phyloP scores from a whole-genome alignment of 2,329 filamentous ascomycete genomes.

The Hypoxylon sp. region DNA sequence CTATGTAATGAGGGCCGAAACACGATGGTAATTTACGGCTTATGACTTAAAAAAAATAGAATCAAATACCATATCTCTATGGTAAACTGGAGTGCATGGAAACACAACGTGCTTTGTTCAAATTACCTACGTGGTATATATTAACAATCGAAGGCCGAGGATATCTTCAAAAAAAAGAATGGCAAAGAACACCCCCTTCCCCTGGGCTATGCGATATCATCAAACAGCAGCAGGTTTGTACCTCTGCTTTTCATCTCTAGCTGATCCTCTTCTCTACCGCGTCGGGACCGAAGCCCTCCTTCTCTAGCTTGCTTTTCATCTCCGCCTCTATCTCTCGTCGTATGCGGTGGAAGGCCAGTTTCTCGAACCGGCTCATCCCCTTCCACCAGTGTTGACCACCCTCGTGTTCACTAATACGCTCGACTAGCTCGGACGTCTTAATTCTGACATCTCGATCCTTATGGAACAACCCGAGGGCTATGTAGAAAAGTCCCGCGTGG shows the following conservation, averaged over 20 bases:
- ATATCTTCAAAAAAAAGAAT: conserved; percentile 34
- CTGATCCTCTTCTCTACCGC: conserved; percentile 60
- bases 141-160: conserved; percentile 27
- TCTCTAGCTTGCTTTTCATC: conserved; percentile 56
- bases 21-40: not conserved
- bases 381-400: conserved; percentile 95
- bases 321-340: conserved; percentile 71
- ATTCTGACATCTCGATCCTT: conserved; percentile 81
- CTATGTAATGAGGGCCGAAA: not conserved
- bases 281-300: conserved; percentile 52
- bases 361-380: conserved; percentile 85
- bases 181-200: conserved; percentile 2
- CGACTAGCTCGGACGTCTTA: conserved; percentile 80
- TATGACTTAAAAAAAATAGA: too few species aligned
- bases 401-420: conserved; percentile 84
- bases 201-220: not conserved
- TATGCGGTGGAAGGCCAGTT: conserved; percentile 83
- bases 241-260: conserved; percentile 44
- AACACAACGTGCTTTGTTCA: conserved; percentile 32
- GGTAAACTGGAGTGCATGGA: too few species aligned
- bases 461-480: conserved; percentile 91
- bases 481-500: conserved; percentile 88
- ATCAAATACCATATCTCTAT: too few species aligned
- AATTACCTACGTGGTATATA: conserved; percentile 37
- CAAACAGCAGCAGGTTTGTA: conserved; percentile 10